phyloP scores from a whole-genome alignment of 2,329 filamentous ascomycete species.

The Hypoxylon sp. region DNA sequence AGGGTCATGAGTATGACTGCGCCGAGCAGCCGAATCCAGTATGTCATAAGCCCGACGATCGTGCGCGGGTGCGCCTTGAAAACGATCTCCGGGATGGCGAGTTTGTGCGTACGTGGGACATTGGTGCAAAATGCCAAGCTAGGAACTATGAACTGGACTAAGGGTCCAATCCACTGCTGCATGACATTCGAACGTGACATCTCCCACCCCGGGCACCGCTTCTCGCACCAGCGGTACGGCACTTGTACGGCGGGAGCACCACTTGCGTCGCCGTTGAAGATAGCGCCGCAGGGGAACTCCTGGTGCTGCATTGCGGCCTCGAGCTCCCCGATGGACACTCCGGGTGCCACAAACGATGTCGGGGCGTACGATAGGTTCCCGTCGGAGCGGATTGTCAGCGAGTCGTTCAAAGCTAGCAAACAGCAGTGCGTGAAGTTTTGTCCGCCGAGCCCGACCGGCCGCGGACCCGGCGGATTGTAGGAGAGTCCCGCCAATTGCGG shows the following conservation, averaged over 20 bases:
- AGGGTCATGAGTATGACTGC: constrained; percentile 47
- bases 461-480: constrained; percentile 30
- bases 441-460: constrained; percentile 44
- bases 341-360: constrained; percentile 47
- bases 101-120: constrained; percentile 54
- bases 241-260: constrained; percentile 49
- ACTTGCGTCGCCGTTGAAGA: constrained; percentile 43
- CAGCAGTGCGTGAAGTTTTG: constrained; percentile 54
- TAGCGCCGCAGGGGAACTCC: constrained; percentile 52
- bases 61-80: constrained; percentile 75
- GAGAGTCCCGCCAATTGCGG: constrained; percentile 49
- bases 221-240: constrained; percentile 52
- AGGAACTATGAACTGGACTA: constrained; percentile 57
- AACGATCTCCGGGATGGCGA: constrained; percentile 58
- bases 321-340: constrained; percentile 43
- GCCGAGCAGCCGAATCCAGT: constrained; percentile 49
- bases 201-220: constrained; percentile 52
- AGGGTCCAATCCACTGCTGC: constrained; percentile 54
- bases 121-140: constrained; percentile 56
- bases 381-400: constrained; percentile 38
- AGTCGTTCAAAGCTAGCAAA: constrained; percentile 50
- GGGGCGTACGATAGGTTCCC: constrained; percentile 48
- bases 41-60: constrained; percentile 50
- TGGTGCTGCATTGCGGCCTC: constrained; percentile 34
- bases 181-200: constrained; percentile 49